A percentile compares a stretch with the other conserved stretches of the same genome.
Conservation (phyloP, 108 stramenopile species). For the Discostella stelligeroides region DNA sequence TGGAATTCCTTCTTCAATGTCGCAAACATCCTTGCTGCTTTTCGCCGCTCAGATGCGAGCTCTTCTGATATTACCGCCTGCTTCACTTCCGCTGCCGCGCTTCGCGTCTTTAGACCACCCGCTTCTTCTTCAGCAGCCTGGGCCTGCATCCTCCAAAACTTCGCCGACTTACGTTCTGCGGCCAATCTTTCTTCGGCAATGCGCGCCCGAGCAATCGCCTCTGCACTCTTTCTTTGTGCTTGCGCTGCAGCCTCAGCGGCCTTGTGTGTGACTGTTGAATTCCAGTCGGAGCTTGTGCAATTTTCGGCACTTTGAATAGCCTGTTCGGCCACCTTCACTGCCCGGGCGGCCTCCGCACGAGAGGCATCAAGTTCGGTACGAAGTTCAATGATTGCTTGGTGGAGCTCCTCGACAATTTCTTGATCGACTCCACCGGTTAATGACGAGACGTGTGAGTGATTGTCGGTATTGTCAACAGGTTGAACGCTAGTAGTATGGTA, state of each 20-base stretch:
- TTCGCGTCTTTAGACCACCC: constrained; percentile 73
- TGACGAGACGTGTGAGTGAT: constrained; percentile 72
- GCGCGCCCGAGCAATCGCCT: constrained; percentile 81
- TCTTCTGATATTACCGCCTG: constrained; percentile 67
- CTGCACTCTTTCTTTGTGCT: constrained; percentile 84
- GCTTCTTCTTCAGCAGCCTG: constrained; percentile 80
- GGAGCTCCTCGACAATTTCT: constrained; percentile 89
- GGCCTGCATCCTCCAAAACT: constrained; percentile 77
- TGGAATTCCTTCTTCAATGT: constrained; percentile 45
- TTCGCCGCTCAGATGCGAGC: constrained; percentile 60
- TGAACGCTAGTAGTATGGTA: neutral
- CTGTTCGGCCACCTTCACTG: constrained; percentile 91
- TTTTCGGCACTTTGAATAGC: constrained; percentile 92
- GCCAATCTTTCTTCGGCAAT: constrained; percentile 80
- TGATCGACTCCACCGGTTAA: constrained; percentile 90
- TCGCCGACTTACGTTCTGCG: constrained; percentile 57
- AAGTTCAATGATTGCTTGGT: constrained; percentile 76
- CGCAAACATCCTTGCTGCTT: constrained; percentile 45
- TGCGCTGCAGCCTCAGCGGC: constrained; percentile 90
- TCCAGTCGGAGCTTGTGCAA: constrained; percentile 81
- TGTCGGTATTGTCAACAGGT: constrained; percentile 39
- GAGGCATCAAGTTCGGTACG: constrained; percentile 80
- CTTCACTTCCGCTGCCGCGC: constrained; percentile 85
- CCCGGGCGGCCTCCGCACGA: constrained; percentile 85
- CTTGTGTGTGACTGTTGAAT: constrained; percentile 87